These are phyloP conservation scores for Tricholoma flavovirens DNA, from an alignment of 768 basidiomycete species.

Conservation along the genomic window DNA sequence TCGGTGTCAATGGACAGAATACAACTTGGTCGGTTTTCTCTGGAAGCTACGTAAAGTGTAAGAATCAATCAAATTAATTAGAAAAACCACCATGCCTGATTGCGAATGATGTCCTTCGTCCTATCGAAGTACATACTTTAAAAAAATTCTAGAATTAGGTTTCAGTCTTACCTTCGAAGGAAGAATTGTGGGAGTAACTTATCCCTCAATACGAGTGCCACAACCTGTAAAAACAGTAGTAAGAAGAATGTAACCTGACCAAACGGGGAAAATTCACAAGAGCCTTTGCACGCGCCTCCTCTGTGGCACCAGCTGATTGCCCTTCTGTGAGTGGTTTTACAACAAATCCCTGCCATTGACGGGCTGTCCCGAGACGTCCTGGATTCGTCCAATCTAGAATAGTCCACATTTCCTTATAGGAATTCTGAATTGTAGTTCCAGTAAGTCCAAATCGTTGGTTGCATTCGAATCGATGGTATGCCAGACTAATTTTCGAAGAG, in stretches of 20 bases:
- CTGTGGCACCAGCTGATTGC: conserved; percentile 60
- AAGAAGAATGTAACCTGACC: not conserved
- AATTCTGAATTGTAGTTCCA: conserved; percentile 77
- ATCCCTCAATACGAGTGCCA: conserved; percentile 57
- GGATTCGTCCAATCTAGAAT: conserved; percentile 92
- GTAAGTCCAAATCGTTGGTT: conserved; percentile 77
- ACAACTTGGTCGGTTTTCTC: conserved; percentile 87
- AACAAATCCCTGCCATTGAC: conserved; percentile 75
- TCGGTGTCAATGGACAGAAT: conserved; percentile 79
- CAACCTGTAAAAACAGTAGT: conserved; percentile 32
- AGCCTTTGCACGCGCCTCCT: conserved; percentile 53
- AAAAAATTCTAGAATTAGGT: not conserved
- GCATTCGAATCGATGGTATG: conserved; percentile 68
- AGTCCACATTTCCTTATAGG: conserved; percentile 87
- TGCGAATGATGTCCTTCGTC: conserved; percentile 71
- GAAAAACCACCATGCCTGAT: conserved; percentile 41
- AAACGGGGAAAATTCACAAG: conserved; percentile 29
- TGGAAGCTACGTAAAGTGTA: conserved; percentile 53
- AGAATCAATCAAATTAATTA: not conserved
- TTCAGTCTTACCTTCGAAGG: conserved; percentile 53
- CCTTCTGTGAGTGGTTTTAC: conserved; percentile 61
- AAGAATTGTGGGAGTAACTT: conserved; percentile 79
- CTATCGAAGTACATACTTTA: conserved; percentile 26
- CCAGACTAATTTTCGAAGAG: conserved; percentile 54
- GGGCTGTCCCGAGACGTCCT: conserved; percentile 60